Base-by-base conservation (phyloP, 2,329 filamentous ascomycete species). In the Colletotrichum magnum region DNA sequence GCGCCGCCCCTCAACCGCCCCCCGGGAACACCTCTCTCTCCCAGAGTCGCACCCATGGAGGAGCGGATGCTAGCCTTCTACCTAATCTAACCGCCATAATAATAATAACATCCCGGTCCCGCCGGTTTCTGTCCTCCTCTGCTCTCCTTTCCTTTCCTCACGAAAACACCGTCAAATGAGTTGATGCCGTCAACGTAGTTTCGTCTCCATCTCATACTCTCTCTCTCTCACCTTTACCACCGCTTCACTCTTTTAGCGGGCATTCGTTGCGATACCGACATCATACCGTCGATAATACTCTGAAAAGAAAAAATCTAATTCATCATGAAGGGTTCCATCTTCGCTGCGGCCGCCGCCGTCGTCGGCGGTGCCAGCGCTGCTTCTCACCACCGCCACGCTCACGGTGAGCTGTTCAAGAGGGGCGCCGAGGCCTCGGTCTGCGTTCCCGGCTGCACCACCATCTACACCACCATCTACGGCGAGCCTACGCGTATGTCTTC, bases 161-260 rank as follows among this genome's bases (percentile, higher is more conserved):
- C 82, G 81, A 79, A 81, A 79, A 78, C 68, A 78, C 79, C 79
- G 79, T 84, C 79, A 81, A 68, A 86, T 85, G 77, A 80, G 82
- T 84, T 85, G 81, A 83, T 82, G 82, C 83, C 82, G 80, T 84
- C 84, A 82, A 84, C 82, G 80, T 82, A 81, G 82, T 86, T 85
- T 86, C 84, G 79, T 84, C 85, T 80, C 76, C 75, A 79, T 78
- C 78, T 76, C 72, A 77, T 71, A 21, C 72, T 75, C 78, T 75
- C 78, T 36, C 32, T 36, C 32, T 36, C 32, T 36, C 32, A 36
- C 32, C 32, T 36, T 36, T 36, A 85, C 82, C 77, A 91, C 91
- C 91, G 91, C 91, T 93, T 93, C 92, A 94, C 90, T 94, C 93
- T 81, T 94, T 95, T 84, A 94, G 93, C 93, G 92, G 93, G 89